Conservation (phyloP, 768 basidiomycete species). For the Termitomyces sp. region DNA sequence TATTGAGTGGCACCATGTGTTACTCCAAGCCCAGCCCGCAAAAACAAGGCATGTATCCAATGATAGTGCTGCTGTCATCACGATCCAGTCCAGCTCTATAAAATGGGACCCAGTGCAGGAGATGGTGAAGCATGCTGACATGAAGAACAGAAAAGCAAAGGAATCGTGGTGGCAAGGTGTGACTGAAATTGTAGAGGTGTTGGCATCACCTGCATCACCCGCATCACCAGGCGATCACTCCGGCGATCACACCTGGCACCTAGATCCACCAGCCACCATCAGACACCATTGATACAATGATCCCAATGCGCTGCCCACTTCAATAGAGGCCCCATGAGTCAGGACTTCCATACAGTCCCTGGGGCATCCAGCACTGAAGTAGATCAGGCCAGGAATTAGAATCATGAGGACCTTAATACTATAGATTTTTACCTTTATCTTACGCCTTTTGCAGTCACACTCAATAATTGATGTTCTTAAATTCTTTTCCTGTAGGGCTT, state of each 20-base stretch:
- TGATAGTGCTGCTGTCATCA: slow-evolving; percentile 85
- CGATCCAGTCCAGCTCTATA: slow-evolving; percentile 78
- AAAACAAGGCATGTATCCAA: slow-evolving; percentile 50
- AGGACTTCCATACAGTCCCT: no score
- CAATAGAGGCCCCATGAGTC: no score
- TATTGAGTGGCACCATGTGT: slow-evolving; percentile 76
- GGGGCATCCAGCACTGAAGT: slow-evolving; percentile 55
- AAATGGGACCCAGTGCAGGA: slow-evolving; percentile 81
- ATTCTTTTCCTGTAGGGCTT: not conserved
- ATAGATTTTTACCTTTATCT: not conserved
- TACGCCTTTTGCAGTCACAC: not conserved
- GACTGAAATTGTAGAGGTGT: slow-evolving; percentile 68
- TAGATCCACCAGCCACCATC: no score
- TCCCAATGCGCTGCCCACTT: no score
- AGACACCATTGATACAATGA: no score
- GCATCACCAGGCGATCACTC: no score
- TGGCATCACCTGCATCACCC: no score
- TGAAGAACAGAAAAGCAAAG: slow-evolving; percentile 82
- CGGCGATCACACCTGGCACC: no score
- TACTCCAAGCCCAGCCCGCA: slow-evolving; percentile 41
- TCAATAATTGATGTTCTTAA: not conserved
- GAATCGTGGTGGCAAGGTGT: slow-evolving; percentile 72
- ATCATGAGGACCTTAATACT: not conserved
- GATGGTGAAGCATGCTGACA: slow-evolving; percentile 84
- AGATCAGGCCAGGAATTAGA: slow-evolving; percentile 15